phyloP scores from a whole-genome alignment of 2,329 filamentous ascomycete genomes.

The Sphaceloma murrayae region DNA sequence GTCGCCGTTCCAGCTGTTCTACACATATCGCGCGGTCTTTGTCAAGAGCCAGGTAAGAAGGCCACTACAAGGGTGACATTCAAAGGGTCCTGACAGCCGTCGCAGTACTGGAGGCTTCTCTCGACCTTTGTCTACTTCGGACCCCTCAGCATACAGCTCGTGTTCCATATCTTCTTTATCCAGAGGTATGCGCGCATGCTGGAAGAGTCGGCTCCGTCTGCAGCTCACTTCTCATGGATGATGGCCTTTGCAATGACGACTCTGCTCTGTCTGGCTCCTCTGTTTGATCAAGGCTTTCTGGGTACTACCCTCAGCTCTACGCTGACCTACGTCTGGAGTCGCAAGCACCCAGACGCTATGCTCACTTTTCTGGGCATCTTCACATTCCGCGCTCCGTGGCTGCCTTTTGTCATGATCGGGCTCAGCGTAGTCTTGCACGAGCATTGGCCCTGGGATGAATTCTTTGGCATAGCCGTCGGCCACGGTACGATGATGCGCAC shows the following conservation, averaged over 20 bases:
- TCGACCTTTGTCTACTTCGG: constrained; percentile 98
- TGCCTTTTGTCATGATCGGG: constrained; percentile 90
- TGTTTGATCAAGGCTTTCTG: constrained; percentile 86
- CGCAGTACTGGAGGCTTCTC: constrained; percentile 84
- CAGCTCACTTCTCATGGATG: constrained; percentile 92
- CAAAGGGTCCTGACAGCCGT: constrained; percentile 31
- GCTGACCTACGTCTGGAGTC: constrained; percentile 95
- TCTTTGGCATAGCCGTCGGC: constrained; percentile 87
- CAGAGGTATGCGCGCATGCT: constrained; percentile 91
- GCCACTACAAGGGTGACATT: background rate
- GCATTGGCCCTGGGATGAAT: constrained; percentile 84
- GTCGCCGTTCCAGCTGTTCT: constrained; percentile 91
- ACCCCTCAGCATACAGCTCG: constrained; percentile 80
- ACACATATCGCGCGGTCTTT: constrained; percentile 88
- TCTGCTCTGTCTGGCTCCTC: constrained; percentile 70
- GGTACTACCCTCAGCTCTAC: constrained; percentile 89
- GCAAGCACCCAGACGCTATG: constrained; percentile 83
- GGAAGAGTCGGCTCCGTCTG: constrained; percentile 88
- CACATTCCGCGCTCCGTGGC: constrained; percentile 85
- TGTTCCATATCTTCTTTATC: constrained; percentile 98
- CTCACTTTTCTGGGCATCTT: constrained; percentile 73
- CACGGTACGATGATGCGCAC: constrained; percentile 46
- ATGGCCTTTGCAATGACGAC: constrained; percentile 74
- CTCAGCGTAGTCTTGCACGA: constrained; percentile 90
- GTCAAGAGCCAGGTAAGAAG: constrained; percentile 72